These are phyloP conservation scores for Penicillium herquei DNA, from an alignment of 495 filamentous ascomycete genomes.

Conservation along the genomic window DNA sequence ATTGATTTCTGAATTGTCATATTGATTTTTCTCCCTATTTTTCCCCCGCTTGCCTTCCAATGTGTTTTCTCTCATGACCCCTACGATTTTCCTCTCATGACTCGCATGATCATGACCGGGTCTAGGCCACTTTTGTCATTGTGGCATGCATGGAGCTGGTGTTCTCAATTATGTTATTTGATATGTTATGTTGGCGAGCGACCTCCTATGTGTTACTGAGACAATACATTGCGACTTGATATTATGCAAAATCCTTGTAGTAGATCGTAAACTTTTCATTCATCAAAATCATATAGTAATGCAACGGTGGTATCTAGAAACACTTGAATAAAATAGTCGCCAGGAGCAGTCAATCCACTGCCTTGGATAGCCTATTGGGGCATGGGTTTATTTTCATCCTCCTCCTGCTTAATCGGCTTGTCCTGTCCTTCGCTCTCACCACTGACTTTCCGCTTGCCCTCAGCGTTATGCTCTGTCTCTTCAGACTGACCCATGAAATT, in stretches of 20 bases:
- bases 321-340: not conserved
- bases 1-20: conserved; percentile 19
- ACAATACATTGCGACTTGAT: conserved; percentile 21
- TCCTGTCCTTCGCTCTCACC: conserved; percentile 26
- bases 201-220: conserved; percentile 31
- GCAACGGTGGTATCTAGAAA: conserved; percentile 19
- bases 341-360: not conserved
- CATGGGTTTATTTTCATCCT: conserved; percentile 9
- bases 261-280: conserved; percentile 2
- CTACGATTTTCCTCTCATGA: conserved; percentile 27
- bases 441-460: conserved; percentile 29
- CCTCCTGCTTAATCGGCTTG: conserved; percentile 17
- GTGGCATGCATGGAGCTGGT: conserved; percentile 48
- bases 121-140: conserved; percentile 27
- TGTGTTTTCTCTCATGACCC: conserved; percentile 14
- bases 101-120: conserved; percentile 41
- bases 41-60: conserved; percentile 22
- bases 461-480: conserved; percentile 41
- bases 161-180: conserved; percentile 36
- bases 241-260: conserved; percentile 5
- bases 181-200: conserved; percentile 36
- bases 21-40: conserved; percentile 19
- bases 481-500: conserved; percentile 78
- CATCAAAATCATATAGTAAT: conserved; percentile 1
- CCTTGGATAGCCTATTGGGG: not conserved